Evolutionary conservation across 768 basidiomycete species (phyloP), one percentile per base, ranked within the genome.

Genomic region (Hypholoma fasciculare): DNA sequence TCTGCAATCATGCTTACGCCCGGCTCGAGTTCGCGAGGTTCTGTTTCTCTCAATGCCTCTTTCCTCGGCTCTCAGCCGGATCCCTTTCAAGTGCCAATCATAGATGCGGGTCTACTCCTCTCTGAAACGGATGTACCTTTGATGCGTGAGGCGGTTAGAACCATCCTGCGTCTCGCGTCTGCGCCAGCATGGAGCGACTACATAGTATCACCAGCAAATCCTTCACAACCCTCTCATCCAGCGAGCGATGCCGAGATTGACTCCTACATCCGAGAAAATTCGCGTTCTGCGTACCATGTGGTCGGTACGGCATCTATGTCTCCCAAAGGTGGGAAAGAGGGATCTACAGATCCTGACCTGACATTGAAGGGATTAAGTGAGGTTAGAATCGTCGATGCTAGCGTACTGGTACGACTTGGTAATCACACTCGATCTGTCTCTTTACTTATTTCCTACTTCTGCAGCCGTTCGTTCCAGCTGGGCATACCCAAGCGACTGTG

Each of bases 371-470:
- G 65, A 2, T 60, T 66, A 1, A 30, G 14, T 4, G 74, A 70
- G 5, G 49, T 77, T 38, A 66, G 76, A 7, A 58, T 77, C 20
- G 71, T 77, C 14, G 74, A 77, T 64, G 70, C 69, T 4, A 73
- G 72, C 19, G 66, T 67, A 60, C 43, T 67, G 50, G 74, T 71
- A 48, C 52, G 72, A 64, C 14, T 14, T n/a, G 19, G 26, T 13
- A 23, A 12, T 26, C 30, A 34, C 23, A n/a, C 9, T 46, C 14
- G 13, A 42, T 26, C 19, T 17, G 30, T 57, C 37, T 40, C 39
- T 49, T 11, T 55, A 30, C 20, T 23, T 47, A 27, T 26, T 4
- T 4, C 30, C 4, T 26, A 23, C 23, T 5, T 11, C 27, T 46
- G 34, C 20, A 68, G 69, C 69, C 69, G 20, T 66, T 64, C 58